Evolutionary conservation across 23 red algal species (phyloP).

Genomic region (Chondrus crispus): DNA sequence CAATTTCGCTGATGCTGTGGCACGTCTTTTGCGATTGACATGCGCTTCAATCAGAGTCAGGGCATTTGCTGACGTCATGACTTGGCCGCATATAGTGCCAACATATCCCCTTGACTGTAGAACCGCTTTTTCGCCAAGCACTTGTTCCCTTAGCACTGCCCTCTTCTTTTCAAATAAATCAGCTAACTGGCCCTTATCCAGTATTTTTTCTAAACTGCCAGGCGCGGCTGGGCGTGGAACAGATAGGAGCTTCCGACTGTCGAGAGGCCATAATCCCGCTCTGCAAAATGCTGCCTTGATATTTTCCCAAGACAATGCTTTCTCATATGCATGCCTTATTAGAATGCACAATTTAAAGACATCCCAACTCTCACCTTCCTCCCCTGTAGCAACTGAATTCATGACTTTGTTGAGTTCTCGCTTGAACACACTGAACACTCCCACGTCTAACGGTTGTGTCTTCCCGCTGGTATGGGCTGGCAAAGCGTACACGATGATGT

Average conservation of each 20-base stretch:
- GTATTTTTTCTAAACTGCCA: not conserved
- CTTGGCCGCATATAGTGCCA: not conserved
- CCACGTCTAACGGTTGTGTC: slow-evolving; percentile 20
- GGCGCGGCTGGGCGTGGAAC: not conserved
- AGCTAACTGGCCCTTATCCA: not conserved
- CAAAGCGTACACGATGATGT: slow-evolving; percentile 19
- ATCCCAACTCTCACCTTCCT: not conserved
- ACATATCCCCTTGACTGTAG: not conserved
- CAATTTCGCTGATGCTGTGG: too few species aligned
- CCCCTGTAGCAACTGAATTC: not conserved
- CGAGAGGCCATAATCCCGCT: not conserved
- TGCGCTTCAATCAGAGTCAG: not conserved
- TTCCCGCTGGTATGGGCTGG: not conserved
- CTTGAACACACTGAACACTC: not conserved
- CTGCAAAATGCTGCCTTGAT: not conserved
- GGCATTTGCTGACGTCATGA: not conserved
- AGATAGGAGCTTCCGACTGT: not conserved
- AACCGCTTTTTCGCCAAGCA: not conserved
- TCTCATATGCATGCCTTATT: not conserved
- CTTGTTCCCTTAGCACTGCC: not conserved
- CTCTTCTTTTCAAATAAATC: not conserved
- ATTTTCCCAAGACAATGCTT: not conserved
- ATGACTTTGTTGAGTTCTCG: not conserved
- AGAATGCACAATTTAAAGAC: not conserved
- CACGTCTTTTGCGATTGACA: not conserved